These are phyloP conservation scores for Nitzschia sp. DNA, from an alignment of 108 stramenopile genomes.

Conservation along the genomic window DNA sequence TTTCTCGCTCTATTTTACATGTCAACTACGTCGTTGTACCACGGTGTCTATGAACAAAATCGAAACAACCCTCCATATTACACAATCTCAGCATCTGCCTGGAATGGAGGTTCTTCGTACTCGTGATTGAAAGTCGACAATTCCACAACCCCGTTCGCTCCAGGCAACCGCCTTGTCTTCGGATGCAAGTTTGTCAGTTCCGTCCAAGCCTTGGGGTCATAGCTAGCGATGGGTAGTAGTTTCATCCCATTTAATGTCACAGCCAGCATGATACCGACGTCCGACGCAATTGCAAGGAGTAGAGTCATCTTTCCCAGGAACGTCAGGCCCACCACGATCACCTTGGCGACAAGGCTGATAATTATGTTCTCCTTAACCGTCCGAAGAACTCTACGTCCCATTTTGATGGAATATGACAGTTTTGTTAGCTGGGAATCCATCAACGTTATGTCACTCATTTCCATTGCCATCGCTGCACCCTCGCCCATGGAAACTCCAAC, in stretches of 20 bases:
- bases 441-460: constrained; percentile 86
- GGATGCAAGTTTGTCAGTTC: constrained; percentile 7
- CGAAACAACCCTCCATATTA: neutral
- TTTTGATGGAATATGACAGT: constrained; percentile 66
- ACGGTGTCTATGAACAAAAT: too few species aligned
- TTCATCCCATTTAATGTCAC: constrained; percentile 89
- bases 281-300: constrained; percentile 70
- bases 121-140: too few species aligned
- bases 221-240: constrained; percentile 52
- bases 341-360: constrained; percentile 66
- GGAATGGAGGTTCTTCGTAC: neutral
- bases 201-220: constrained; percentile 16
- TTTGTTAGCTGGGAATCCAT: constrained; percentile 82
- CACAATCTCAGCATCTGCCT: constrained; percentile 12
- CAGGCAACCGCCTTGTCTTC: neutral
- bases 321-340: constrained; percentile 62
- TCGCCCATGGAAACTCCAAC: constrained; percentile 97
- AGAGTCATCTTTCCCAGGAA: constrained; percentile 79
- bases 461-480: constrained; percentile 96
- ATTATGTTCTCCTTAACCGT: constrained; percentile 83
- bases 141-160: neutral
- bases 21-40: too few species aligned
- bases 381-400: constrained; percentile 68
- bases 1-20: too few species aligned
- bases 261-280: constrained; percentile 85